Conservation (phyloP, 352 stramenopile species). For the Globisporangium nodosum region DNA sequence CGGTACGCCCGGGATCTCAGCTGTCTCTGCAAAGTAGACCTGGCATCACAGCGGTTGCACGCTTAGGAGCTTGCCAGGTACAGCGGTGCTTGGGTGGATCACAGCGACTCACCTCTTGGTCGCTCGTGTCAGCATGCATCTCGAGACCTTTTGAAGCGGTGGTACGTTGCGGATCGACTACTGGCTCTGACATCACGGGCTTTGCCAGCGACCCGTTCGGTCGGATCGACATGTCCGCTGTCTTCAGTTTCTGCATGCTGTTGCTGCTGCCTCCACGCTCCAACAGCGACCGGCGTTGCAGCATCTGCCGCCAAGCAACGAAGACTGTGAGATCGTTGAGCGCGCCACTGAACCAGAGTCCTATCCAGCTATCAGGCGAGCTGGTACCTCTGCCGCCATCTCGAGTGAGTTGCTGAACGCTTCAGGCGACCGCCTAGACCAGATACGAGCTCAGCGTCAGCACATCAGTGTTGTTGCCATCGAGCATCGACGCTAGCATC, state of each 20-base stretch:
- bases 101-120: constrained; percentile 33
- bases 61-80: not conserved
- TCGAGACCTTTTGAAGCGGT: constrained; percentile 5
- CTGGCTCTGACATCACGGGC: not conserved
- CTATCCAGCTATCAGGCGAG: not conserved
- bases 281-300: constrained; percentile 2
- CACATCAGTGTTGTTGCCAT: not conserved
- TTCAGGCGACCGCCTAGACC: constrained; percentile 8
- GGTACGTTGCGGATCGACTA: not conserved
- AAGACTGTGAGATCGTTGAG: not conserved
- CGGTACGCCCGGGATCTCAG: constrained; percentile 56
- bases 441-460: not conserved
- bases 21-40: constrained; percentile 73
- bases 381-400: constrained; percentile 4
- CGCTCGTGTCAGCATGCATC: constrained; percentile 12
- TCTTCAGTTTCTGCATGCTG: constrained; percentile 11
- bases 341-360: not conserved
- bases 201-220: not conserved
- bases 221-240: constrained; percentile 4
- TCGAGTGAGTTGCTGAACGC: constrained; percentile 8
- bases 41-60: constrained; percentile 6
- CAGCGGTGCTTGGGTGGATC: not conserved
- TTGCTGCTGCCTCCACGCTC: constrained; percentile 4
- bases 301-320: not conserved
- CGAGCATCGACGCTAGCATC: no score